Conservation (phyloP, 2,329 filamentous ascomycete genomes). For the Cladosporium sp. region DNA sequence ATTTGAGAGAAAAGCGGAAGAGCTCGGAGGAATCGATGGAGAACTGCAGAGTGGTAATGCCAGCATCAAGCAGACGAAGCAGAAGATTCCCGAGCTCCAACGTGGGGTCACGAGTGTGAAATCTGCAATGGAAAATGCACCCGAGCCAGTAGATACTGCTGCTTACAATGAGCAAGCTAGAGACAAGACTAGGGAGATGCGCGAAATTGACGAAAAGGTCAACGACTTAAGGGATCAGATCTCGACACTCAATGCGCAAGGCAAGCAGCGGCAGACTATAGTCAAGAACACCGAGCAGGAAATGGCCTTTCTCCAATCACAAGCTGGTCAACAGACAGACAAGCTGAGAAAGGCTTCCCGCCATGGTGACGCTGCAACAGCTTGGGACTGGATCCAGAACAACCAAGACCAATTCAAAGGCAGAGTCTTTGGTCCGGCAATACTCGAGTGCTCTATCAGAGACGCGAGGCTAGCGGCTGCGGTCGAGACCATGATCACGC, state of each 20-base stretch:
- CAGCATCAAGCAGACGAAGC: constrained; percentile 37
- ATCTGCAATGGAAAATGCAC: constrained; percentile 58
- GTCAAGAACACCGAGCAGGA: constrained; percentile 45
- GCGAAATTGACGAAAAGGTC: constrained; percentile 45
- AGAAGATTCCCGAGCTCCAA: constrained; percentile 27
- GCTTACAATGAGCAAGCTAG: constrained; percentile 70
- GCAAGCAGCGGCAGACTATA: constrained; percentile 34
- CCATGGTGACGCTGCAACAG: constrained; percentile 56
- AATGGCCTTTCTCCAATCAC: constrained; percentile 62
- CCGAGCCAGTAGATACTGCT: constrained; percentile 63
- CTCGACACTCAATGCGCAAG: constrained; percentile 25
- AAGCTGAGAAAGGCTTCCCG: constrained; percentile 58
- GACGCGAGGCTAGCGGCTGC: constrained; percentile 62
- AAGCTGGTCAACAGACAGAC: constrained; percentile 67
- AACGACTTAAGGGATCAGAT: constrained; percentile 38
- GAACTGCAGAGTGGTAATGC: constrained; percentile 39
- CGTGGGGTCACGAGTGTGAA: constrained; percentile 60
- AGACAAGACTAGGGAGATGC: constrained; percentile 48
- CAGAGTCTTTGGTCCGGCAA: constrained; percentile 74
- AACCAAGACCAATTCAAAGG: constrained; percentile 68
- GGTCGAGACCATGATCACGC: constrained; percentile 55
- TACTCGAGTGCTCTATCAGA: constrained; percentile 75
- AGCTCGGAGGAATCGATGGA: constrained; percentile 31
- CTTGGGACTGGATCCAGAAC: constrained; percentile 77
- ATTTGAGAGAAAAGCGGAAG: constrained; percentile 35